Evolutionary conservation across 2,329 filamentous ascomycete genomes (phyloP).

Genomic region (Fusarium nygamai): DNA sequence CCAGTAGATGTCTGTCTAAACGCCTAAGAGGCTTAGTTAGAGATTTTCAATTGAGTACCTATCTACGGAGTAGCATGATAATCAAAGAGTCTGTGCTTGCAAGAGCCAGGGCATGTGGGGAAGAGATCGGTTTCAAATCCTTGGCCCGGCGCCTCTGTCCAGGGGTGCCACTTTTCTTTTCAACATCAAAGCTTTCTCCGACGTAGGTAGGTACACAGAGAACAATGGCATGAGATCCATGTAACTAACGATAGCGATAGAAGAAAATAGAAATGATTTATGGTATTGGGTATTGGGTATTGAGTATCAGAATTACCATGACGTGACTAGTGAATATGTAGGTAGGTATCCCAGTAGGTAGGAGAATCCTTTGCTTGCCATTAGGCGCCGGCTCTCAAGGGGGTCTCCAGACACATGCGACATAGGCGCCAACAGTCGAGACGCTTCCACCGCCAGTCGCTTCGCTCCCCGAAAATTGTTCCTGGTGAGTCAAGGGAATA

Average conservation of each 20-base stretch:
- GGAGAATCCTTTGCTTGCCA: neutral
- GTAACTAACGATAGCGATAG: neutral
- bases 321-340: neutral
- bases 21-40: neutral
- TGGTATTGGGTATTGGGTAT: no score
- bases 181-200: neutral
- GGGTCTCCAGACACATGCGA: slow-evolving; percentile 33
- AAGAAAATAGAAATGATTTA: neutral
- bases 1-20: slow-evolving; percentile 3
- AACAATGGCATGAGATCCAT: slow-evolving; percentile 7
- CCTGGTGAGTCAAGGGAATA: slow-evolving; percentile 24
- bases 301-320: neutral
- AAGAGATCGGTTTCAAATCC: slow-evolving; percentile 33
- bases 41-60: neutral
- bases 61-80: slow-evolving; percentile 5
- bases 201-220: neutral
- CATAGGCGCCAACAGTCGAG: slow-evolving; percentile 39
- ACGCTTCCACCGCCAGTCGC: slow-evolving; percentile 37
- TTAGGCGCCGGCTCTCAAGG: slow-evolving; percentile 27
- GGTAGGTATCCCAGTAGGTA: neutral
- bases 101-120: slow-evolving; percentile 4
- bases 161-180: slow-evolving; percentile 23
- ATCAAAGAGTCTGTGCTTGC: slow-evolving; percentile 4
- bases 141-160: slow-evolving; percentile 15
- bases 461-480: slow-evolving; percentile 9